Evolutionary conservation across 2,329 filamentous ascomycete species (phyloP), one percentile per base, ranked within the genome.

Genomic region (Thielaviopsis punctulata): DNA sequence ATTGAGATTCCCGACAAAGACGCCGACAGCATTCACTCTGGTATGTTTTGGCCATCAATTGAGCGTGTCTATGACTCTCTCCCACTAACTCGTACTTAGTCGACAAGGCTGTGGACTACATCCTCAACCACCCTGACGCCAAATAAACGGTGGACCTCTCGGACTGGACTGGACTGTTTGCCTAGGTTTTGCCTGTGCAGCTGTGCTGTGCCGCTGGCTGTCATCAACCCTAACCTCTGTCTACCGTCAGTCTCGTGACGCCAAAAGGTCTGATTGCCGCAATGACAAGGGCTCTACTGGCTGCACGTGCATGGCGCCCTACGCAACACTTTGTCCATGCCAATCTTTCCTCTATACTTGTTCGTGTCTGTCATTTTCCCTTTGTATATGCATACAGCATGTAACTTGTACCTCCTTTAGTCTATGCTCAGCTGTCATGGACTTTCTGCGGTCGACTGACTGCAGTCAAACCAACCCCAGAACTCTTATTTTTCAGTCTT

Each of bases 1-100:
- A 92, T 95, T 68, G 89, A 95, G 78, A 95, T 95, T 63, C 89
- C 89, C 61, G 89, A 95, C 73, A 95, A 95, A 79, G 87, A 95
- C 65, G 89, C 89, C 60, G 89, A 95, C 69, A 75, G 77, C 59
- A 94, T 95, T 69, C 87, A 92, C 78, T 94, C 87, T 64, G 82
- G 88, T 94, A 84, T 61, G 86, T 72, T 23, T n/a, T 4, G 4
- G 3, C n/a, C 13, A 4, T 12, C 15, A 33, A 12, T 12, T 10
- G 9, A 3, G 27, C 10, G 27, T 15, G 33, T 18, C 36, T 9
- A 19, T 7, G 6, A n/a, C 4, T 4, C 6, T 2, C 3, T n/a
- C 10, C 9, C 13, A 10, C 45, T 48, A 48, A 48, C 45, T 30
- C 25, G 6, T 6, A 39, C 22, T 44, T 63, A 95, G 89, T 95